Conservation (phyloP, 2,329 filamentous ascomycete species). For the Botryotinia calthae region DNA sequence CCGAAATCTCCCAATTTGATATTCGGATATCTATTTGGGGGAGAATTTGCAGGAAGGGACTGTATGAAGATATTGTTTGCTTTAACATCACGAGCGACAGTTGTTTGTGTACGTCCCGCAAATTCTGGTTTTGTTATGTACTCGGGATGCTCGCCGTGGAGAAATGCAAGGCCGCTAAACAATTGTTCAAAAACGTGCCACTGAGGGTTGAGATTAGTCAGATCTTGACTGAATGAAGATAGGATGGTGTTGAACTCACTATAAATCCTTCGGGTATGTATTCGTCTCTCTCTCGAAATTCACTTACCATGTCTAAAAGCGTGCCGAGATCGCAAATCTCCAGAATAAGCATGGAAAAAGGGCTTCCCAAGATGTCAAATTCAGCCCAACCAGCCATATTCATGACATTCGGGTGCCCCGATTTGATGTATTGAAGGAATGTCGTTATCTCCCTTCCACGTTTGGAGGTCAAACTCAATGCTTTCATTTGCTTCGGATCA, state of each 20-base stretch:
- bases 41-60: neutral
- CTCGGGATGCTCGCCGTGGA: conserved; percentile 13
- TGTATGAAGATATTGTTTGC: conserved; percentile 10
- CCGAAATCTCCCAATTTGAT: conserved; percentile 19
- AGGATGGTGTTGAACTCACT: neutral
- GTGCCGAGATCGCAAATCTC: conserved; percentile 9
- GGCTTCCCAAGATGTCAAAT: neutral
- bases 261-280: conserved; percentile 10
- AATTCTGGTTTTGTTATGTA: neutral
- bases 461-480: neutral
- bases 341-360: neutral
- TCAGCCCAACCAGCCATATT: neutral
- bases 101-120: neutral
- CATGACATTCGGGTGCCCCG: conserved; percentile 4
- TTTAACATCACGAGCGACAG: conserved; percentile 1
- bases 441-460: neutral
- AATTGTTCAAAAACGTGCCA: conserved; percentile 17
- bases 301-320: neutral
- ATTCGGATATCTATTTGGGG: neutral
- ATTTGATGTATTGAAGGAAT: neutral
- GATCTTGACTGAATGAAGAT: neutral
- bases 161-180: conserved; percentile 12
- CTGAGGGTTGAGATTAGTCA: neutral
- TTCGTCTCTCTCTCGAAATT: fast-evolving
- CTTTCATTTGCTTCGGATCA: neutral